Percentiles rank a stretch among this genome's conserved stretches.
phyloP scores from a whole-genome alignment of 73 alveolate species.

The Diophrys appendiculata region DNA sequence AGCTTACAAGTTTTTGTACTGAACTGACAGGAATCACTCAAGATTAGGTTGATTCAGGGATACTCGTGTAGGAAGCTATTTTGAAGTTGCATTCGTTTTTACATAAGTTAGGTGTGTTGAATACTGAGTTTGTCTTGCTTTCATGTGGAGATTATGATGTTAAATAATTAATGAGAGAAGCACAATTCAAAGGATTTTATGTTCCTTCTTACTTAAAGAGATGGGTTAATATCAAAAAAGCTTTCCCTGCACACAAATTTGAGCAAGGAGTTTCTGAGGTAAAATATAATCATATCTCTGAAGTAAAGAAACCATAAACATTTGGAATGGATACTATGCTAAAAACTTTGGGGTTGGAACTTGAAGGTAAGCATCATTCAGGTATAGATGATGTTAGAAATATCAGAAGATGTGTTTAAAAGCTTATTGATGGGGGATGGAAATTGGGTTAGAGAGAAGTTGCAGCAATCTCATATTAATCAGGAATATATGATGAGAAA shows the following conservation, averaged over 20 bases:
- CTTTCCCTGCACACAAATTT: constrained; percentile 49
- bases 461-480: not conserved
- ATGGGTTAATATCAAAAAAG: constrained; percentile 72
- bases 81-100: constrained; percentile 47
- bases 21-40: constrained; percentile 85
- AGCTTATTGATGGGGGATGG: constrained; percentile 23
- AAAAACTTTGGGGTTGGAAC: constrained; percentile 42
- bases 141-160: constrained; percentile 87
- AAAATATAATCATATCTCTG: not conserved
- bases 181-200: constrained; percentile 42
- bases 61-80: constrained; percentile 63
- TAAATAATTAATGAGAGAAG: constrained; percentile 62
- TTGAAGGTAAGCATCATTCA: constrained; percentile 81
- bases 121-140: constrained; percentile 49
- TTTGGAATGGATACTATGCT: constrained; percentile 74
- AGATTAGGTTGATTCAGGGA: constrained; percentile 75
- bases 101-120: constrained; percentile 26
- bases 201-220: constrained; percentile 56
- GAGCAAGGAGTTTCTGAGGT: not conserved
- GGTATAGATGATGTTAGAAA: constrained; percentile 82
- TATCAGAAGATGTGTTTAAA: constrained; percentile 61
- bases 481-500: not conserved
- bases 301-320: constrained; percentile 28
- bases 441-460: not conserved
- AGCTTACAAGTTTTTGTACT: constrained; percentile 79